Evolutionary conservation across 805 yeast genomes (phyloP).

Genomic region (Nematodospora valgi): DNA sequence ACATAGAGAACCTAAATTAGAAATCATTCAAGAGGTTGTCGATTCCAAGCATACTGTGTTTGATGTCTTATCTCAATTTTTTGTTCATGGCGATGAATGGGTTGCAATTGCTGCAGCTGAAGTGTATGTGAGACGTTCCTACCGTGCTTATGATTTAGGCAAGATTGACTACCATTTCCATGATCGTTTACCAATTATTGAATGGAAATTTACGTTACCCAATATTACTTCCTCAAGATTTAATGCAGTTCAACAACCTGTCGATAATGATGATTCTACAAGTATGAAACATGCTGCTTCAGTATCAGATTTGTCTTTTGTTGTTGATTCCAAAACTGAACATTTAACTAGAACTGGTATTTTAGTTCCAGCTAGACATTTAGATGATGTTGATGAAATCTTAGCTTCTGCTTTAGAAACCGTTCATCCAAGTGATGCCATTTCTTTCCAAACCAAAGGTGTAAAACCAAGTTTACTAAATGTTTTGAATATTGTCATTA

Average conservation of each 20-base stretch:
- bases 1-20: conserved; percentile 79
- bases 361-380: conserved; percentile 71
- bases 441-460: conserved; percentile 24
- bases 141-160: conserved; percentile 89
- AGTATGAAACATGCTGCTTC: conserved; percentile 82
- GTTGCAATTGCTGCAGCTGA: conserved; percentile 96
- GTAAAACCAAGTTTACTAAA: conserved; percentile 51
- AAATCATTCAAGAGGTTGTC: conserved; percentile 82
- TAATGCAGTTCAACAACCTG: conserved; percentile 54
- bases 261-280: conserved; percentile 35
- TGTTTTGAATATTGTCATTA: conserved; percentile 77
- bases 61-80: conserved; percentile 91
- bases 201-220: conserved; percentile 88
- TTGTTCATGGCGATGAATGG: conserved; percentile 78
- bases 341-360: conserved; percentile 81
- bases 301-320: conserved; percentile 85
- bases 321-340: conserved; percentile 65
- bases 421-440: conserved; percentile 50
- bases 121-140: conserved; percentile 93
- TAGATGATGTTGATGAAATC: conserved; percentile 88
- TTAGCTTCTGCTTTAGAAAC: conserved; percentile 70
- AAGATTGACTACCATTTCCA: conserved; percentile 61
- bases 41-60: conserved; percentile 95
- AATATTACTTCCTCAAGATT: conserved; percentile 62
- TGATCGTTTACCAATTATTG: conserved; percentile 63